Evolutionary conservation across 2,329 filamentous ascomycete genomes (phyloP).

Genomic region (Falciphora oryzae): DNA sequence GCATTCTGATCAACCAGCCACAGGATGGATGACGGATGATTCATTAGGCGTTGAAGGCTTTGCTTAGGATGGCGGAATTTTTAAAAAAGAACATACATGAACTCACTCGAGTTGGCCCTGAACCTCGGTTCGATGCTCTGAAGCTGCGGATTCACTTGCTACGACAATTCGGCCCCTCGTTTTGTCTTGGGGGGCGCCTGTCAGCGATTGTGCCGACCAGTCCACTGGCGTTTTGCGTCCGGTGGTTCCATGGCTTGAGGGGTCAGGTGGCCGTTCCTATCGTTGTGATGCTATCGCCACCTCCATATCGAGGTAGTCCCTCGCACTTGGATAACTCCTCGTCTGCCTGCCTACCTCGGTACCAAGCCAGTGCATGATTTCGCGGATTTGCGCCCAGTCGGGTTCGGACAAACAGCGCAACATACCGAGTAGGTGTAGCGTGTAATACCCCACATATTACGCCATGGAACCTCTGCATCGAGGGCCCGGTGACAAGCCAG

Average conservation of each 20-base stretch:
- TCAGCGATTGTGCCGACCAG: neutral
- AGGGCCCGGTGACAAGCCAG: neutral
- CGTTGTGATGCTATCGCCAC: neutral
- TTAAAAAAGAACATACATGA: conserved; percentile 2
- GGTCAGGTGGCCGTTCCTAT: neutral
- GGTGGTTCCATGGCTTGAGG: neutral
- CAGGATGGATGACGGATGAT: conserved; percentile 7
- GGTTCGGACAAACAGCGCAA: neutral
- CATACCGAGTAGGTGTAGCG: too few species aligned
- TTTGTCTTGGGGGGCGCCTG: neutral
- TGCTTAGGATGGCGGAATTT: conserved; percentile 11
- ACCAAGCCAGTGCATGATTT: neutral
- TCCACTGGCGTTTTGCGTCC: too few species aligned
- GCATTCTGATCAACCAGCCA: conserved; percentile 1
- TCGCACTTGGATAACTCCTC: neutral
- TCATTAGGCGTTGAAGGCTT: conserved; percentile 10
- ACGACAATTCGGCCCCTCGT: neutral
- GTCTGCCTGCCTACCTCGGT: neutral
- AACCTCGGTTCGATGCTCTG: neutral
- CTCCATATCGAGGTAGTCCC: neutral
- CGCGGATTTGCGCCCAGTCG: neutral
- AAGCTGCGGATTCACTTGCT: neutral
- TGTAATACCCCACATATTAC: neutral
- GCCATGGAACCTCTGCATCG: neutral
- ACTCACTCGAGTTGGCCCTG: conserved; percentile 7